Percentiles rank a stretch among this genome's conserved stretches.
Evolutionary conservation across 768 basidiomycete genomes (phyloP).

Genomic region (Trametes cubensis): DNA sequence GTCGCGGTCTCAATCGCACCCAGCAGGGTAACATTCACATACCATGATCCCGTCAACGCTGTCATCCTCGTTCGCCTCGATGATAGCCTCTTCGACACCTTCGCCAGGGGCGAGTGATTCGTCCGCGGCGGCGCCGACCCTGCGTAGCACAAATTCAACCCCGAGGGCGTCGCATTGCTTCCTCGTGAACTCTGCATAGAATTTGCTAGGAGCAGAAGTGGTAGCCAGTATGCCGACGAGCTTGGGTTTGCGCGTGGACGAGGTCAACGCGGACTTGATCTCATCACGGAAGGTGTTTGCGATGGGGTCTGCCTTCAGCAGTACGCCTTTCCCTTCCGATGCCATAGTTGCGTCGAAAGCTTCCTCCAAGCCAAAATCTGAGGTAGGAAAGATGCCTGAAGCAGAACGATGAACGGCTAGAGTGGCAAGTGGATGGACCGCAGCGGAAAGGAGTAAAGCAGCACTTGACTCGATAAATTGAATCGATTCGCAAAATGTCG

Average conservation of each 20-base stretch:
- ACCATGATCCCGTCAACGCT: slow-evolving; percentile 95
- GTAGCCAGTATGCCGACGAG: slow-evolving; percentile 93
- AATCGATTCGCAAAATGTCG: slow-evolving; percentile 15
- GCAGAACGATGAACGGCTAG: neutral
- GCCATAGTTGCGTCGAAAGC: neutral
- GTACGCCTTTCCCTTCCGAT: slow-evolving; percentile 62
- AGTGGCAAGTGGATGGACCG: neutral
- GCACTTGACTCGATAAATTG: slow-evolving; percentile 15
- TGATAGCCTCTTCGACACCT: slow-evolving; percentile 94
- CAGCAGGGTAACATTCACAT: slow-evolving; percentile 26
- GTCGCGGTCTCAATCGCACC: neutral
- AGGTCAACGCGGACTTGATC: slow-evolving; percentile 52
- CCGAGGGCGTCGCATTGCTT: slow-evolving; percentile 91
- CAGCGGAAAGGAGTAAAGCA: neutral
- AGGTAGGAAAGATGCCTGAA: too few species aligned
- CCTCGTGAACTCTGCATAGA: slow-evolving; percentile 88
- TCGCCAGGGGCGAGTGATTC: slow-evolving; percentile 71
- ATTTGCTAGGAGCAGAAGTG: slow-evolving; percentile 73
- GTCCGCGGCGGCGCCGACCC: slow-evolving; percentile 63
- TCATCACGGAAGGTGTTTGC: slow-evolving; percentile 72
- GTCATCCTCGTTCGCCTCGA: slow-evolving; percentile 90
- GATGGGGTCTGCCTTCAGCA: slow-evolving; percentile 79
- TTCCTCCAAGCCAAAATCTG: too few species aligned
- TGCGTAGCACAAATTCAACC: slow-evolving; percentile 80
- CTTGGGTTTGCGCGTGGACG: slow-evolving; percentile 54